A percentile compares a stretch with the other conserved stretches of the same genome.
Evolutionary conservation across 2,329 filamentous ascomycete genomes (phyloP).

Genomic region (Mycosphaerella sp.): DNA sequence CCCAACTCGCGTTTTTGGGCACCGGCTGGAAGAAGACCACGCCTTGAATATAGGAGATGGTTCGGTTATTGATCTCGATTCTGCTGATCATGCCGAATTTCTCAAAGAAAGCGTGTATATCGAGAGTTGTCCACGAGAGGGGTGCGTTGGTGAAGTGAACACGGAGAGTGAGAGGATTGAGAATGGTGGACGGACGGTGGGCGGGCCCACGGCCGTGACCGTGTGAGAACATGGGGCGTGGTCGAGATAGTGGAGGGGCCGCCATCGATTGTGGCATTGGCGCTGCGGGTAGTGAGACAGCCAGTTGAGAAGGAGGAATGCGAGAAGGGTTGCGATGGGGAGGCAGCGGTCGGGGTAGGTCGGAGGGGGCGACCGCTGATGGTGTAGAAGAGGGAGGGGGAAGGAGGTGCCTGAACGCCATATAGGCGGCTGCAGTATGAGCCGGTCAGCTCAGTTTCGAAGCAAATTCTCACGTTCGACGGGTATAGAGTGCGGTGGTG

Average conservation of each 20-base stretch:
- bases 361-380: neutral
- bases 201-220: neutral
- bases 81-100: constrained; percentile 15
- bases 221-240: neutral
- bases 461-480: neutral
- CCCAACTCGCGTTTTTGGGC: constrained; percentile 20
- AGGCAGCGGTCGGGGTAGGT: neutral
- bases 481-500: neutral
- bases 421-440: neutral
- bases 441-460: neutral
- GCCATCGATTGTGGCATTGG: neutral
- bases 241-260: neutral
- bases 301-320: neutral
- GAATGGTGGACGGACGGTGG: neutral
- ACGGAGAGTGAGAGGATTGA: constrained; percentile 16
- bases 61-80: constrained; percentile 19
- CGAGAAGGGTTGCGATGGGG: neutral
- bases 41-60: constrained; percentile 7
- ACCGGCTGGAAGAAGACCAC: constrained; percentile 24
- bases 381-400: neutral
- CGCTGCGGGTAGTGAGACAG: neutral
- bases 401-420: constrained; percentile 9
- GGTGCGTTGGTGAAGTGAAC: constrained; percentile 20
- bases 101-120: constrained; percentile 22
- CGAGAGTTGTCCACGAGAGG: constrained; percentile 16